Percentiles rank a stretch among this genome's conserved stretches.
Conservation (phyloP, 2,329 filamentous ascomycete species). For the Endocalyx cinctus region DNA sequence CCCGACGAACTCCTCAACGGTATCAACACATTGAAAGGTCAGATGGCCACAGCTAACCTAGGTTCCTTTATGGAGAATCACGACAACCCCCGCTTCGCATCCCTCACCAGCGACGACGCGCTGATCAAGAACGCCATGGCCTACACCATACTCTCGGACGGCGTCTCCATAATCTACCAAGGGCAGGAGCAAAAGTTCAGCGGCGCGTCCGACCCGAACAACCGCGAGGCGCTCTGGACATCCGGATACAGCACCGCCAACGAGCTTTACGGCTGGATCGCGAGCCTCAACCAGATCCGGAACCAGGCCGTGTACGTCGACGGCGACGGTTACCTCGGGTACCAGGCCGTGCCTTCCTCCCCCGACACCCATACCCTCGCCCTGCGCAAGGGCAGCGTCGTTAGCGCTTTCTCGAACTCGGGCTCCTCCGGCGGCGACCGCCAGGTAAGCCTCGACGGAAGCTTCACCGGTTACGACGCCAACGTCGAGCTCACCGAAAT, state of each 20-base stretch:
- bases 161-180: slow-evolving; percentile 62
- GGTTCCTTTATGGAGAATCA: slow-evolving; percentile 57
- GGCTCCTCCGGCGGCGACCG: slow-evolving; percentile 29
- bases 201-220: slow-evolving; percentile 41
- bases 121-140: slow-evolving; percentile 58
- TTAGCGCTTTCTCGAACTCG: slow-evolving; percentile 37
- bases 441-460: slow-evolving; percentile 28
- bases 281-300: slow-evolving; percentile 40
- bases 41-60: slow-evolving; percentile 37
- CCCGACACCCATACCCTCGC: slow-evolving; percentile 37
- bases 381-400: slow-evolving; percentile 40
- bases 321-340: slow-evolving; percentile 38
- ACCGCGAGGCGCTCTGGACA: slow-evolving; percentile 57
- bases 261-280: slow-evolving; percentile 46
- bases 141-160: slow-evolving; percentile 56
- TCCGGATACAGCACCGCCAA: slow-evolving; percentile 41
- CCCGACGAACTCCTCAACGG: slow-evolving; percentile 34
- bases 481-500: slow-evolving; percentile 34
- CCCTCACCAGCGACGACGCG: slow-evolving; percentile 45
- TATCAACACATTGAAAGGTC: slow-evolving; percentile 28
- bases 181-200: slow-evolving; percentile 60
- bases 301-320: slow-evolving; percentile 39
- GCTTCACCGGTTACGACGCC: slow-evolving; percentile 33
- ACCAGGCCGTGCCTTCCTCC: slow-evolving; percentile 33
- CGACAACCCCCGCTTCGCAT: slow-evolving; percentile 51